Evolutionary conservation across 306 rosid genomes (phyloP).

Genomic region (Cyamopsis tetragonoloba): DNA sequence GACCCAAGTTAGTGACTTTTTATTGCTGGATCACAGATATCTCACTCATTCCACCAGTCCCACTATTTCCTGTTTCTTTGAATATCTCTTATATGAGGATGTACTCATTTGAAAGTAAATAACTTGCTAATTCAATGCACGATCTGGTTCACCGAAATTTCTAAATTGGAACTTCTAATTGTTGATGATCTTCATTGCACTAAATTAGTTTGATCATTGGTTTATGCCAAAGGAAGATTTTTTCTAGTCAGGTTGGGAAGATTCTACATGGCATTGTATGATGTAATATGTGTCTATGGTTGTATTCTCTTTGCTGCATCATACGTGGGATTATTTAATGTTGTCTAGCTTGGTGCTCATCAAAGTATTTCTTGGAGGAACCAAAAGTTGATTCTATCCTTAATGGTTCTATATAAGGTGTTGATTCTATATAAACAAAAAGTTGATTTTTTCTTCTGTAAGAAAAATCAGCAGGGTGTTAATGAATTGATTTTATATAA

Average conservation of each 20-base stretch:
- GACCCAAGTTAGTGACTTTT: neutral
- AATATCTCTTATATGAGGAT: neutral
- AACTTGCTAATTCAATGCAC: neutral
- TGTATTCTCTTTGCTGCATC: neutral
- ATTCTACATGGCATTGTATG: neutral
- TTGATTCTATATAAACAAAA: too few relatives aligned
- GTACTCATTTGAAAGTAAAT: neutral
- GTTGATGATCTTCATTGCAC: neutral
- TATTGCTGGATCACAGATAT: neutral
- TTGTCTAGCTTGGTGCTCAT: neutral
- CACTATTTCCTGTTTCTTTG: neutral
- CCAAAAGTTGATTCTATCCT: neutral
- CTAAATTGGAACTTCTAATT: neutral
- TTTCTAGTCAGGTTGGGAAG: neutral
- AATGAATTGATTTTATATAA: slow-evolving; percentile 10
- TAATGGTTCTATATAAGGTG: neutral
- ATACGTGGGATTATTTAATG: neutral
- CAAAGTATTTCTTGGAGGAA: neutral
- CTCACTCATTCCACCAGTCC: neutral
- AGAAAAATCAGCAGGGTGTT: neutral
- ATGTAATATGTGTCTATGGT: slow-evolving; percentile 5
- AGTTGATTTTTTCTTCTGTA: neutral
- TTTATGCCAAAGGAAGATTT: neutral
- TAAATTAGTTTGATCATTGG: neutral
- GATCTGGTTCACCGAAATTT: too few relatives aligned